Base-by-base conservation (phyloP, 2,329 filamentous ascomycete species). In the Colletotrichum graminicola region DNA sequence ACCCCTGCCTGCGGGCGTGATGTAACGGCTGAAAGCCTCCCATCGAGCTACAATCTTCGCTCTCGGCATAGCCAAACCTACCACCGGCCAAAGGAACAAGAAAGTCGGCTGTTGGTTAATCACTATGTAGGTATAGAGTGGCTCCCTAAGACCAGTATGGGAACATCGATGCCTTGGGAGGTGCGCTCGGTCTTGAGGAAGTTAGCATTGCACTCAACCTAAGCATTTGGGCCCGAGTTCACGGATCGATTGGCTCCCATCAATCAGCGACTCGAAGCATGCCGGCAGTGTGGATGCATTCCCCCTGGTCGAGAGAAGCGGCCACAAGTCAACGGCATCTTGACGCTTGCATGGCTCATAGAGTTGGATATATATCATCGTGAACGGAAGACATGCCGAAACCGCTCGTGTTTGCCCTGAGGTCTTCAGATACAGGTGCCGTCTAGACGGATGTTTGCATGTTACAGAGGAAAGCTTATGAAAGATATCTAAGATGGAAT, bases 271-370 rank as follows among this genome's bases (percentile, higher is more conserved):
- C 57, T 67, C 32, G 43, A 29, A 26, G 57, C 34, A 71, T 67
- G 64, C 52, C 52, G 57, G 64, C 57, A 67, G 62, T 63, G 23
- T 67, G 68, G 64, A 59, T 67, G 67, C 59, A 63, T 21, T 41
- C 26, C 29, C 67, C 64, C 64, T 71, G 64, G 43, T 26, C 34
- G 29, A 26, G 39, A 45, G 45, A 54, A 45, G 57, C 64, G 62
- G 64, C 68, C 68, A 64, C 64, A 67, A 62, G 16, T 67, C 57
- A 67, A 63, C 57, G 43, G 59, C 57, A 61, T 59, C 12, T 59
- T 45, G 52, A 67, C 41, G 62, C 39, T 47, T 62, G 21, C 34
- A 16, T 45, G 41, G 57, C 57, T 52, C 51, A 32, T 11, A 12
- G 47, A 51, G n/a, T 45, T 62, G n/a, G 12, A n/a, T 45, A 4